Conservation (phyloP, 2,329 filamentous ascomycete genomes). For the Fonsecaea pugnacius region DNA sequence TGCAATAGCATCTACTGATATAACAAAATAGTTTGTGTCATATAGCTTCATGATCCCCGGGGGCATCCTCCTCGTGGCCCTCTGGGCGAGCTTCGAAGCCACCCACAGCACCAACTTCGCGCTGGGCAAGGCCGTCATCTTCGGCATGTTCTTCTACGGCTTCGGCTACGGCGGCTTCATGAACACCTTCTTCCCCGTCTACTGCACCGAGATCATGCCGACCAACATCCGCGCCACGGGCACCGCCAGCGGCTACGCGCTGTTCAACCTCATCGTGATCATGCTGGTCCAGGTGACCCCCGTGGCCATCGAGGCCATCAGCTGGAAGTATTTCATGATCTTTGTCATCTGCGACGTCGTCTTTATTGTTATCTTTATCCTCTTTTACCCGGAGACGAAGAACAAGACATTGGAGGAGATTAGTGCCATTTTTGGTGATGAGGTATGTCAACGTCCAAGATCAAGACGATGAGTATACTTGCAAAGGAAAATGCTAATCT, state of each 20-base stretch:
- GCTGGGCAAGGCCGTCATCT: conserved; percentile 11
- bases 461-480: neutral
- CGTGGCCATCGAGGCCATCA: conserved; percentile 60
- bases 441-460: neutral
- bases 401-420: conserved; percentile 39
- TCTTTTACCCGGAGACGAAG: conserved; percentile 55
- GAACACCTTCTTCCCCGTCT: conserved; percentile 15
- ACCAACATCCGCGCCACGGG: conserved; percentile 12
- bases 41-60: conserved; percentile 11
- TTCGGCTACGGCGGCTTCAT: conserved; percentile 11
- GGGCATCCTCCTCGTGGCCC: conserved; percentile 5
- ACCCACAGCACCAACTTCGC: conserved; percentile 3
- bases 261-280: conserved; percentile 54
- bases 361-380: conserved; percentile 57
- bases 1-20: conserved; percentile 49
- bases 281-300: conserved; percentile 58
- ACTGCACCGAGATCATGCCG: conserved; percentile 17
- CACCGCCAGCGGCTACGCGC: conserved; percentile 6
- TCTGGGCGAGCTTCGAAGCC: conserved; percentile 14
- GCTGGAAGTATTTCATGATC: conserved; percentile 64
- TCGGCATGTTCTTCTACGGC: conserved; percentile 15
- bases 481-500: neutral
- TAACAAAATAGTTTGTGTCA: conserved; percentile 4
- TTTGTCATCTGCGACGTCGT: conserved; percentile 59
- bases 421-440: conserved; percentile 39